A percentile compares a stretch with the other conserved stretches of the same genome.
Conservation (phyloP, 257 asterid species). For the Solanum corneliomulleri region DNA sequence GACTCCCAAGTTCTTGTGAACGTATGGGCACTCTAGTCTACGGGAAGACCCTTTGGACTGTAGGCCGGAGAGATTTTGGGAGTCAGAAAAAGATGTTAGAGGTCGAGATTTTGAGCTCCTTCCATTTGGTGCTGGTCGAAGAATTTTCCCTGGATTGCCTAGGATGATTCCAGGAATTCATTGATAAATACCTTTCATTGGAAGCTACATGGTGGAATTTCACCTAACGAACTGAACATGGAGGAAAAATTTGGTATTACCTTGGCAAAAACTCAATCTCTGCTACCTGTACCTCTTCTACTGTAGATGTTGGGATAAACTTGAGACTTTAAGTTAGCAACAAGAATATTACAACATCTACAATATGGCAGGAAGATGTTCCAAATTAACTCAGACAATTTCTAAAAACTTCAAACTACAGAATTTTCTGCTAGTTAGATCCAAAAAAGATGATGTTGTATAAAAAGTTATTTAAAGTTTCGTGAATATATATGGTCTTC, state of each 20-base stretch:
- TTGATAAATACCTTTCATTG: constrained; percentile 15
- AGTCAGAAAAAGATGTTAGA: constrained; percentile 4
- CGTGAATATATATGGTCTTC: too few relatives aligned
- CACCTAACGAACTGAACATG: constrained; percentile 14
- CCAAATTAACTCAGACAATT: not conserved
- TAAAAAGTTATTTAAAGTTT: too few relatives aligned
- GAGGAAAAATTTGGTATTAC: constrained; percentile 20
- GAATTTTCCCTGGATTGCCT: constrained; percentile 16
- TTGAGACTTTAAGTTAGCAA: too few relatives aligned
- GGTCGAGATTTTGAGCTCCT: constrained; percentile 20
- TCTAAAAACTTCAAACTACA: not conserved
- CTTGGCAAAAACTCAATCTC: constrained; percentile 8
- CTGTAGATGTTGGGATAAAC: too few relatives aligned
- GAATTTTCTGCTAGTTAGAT: too few relatives aligned
- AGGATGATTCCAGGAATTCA: constrained; percentile 9
- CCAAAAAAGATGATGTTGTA: too few relatives aligned
- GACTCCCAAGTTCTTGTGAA: constrained; percentile 13
- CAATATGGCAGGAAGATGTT: too few relatives aligned
- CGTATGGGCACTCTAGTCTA: constrained; percentile 9
- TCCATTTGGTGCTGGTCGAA: constrained; percentile 21
- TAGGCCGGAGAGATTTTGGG: constrained; percentile 15
- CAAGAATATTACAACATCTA: too few relatives aligned
- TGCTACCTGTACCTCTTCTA: not conserved
- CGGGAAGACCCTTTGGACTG: constrained; percentile 8
- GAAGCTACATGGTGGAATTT: constrained; percentile 13